Evolutionary conservation across 257 asterid genomes (phyloP).

Genomic region (Solanum habrochaites): DNA sequence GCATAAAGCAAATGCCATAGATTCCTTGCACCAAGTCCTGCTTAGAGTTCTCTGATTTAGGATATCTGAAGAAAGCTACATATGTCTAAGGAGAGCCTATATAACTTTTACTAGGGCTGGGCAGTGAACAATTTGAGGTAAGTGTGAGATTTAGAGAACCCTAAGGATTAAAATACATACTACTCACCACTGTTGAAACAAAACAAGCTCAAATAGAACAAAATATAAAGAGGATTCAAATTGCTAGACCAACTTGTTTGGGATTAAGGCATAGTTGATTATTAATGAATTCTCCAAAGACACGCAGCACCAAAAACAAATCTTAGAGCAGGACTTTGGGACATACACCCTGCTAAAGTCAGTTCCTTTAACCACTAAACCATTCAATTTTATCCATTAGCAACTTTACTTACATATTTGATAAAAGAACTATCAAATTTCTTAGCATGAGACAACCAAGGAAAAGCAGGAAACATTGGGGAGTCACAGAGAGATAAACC

Average conservation of each 20-base stretch:
- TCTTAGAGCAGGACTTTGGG: not conserved
- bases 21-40: not conserved
- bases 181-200: not conserved
- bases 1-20: not conserved
- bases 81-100: not conserved
- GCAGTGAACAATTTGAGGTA: not conserved
- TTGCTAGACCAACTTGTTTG: not conserved
- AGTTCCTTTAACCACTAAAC: not conserved
- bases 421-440: not conserved
- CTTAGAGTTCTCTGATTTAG: not conserved
- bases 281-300: not conserved
- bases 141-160: not conserved
- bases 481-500: not conserved
- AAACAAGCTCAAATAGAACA: not conserved
- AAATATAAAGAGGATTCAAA: not conserved
- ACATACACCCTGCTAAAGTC: not conserved
- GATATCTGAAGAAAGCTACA: not conserved
- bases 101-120: not conserved
- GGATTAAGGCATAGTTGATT: not conserved
- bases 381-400: not conserved
- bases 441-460: not conserved
- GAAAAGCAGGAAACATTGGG: not conserved
- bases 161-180: not conserved
- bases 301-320: not conserved
- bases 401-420: not conserved